Evolutionary conservation across 768 basidiomycete species (phyloP).

Genomic region (Boletus vinaceobasis): DNA sequence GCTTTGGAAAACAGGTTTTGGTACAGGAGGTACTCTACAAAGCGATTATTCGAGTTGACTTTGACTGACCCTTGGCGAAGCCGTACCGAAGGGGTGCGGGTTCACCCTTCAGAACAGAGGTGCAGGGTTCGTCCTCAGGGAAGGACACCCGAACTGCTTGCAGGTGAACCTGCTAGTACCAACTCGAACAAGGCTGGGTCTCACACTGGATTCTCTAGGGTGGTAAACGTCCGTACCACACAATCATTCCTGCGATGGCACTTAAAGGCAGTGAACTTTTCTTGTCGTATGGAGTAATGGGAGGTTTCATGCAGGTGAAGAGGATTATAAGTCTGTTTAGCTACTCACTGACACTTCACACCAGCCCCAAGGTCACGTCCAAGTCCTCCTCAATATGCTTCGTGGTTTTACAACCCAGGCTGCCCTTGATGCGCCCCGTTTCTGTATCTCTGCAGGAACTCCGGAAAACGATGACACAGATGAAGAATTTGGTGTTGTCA

Average conservation of each 20-base stretch:
- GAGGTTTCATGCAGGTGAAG: conserved; percentile 79
- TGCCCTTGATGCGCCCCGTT: conserved; percentile 90
- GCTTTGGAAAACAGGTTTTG: conserved; percentile 58
- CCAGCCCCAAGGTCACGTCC: conserved; percentile 93
- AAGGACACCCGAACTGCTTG: conserved; percentile 83
- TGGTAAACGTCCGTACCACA: conserved; percentile 87
- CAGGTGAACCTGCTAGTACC: conserved; percentile 41
- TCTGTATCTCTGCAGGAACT: conserved; percentile 88
- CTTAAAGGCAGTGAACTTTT: conserved; percentile 78
- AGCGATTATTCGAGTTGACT: not conserved
- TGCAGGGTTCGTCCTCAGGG: conserved; percentile 71
- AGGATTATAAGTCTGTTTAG: not conserved
- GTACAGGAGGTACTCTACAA: conserved; percentile 64
- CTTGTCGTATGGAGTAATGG: conserved; percentile 89
- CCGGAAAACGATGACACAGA: conserved; percentile 54
- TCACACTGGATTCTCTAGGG: conserved; percentile 40
- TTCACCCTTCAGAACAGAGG: conserved; percentile 98
- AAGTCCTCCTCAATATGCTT: conserved; percentile 87
- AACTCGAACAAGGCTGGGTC: not conserved
- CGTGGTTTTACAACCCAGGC: conserved; percentile 86
- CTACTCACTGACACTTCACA: not conserved
- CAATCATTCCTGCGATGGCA: conserved; percentile 90
- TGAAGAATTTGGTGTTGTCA: conserved; percentile 55
- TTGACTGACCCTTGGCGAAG: conserved; percentile 34
- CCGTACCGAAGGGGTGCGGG: conserved; percentile 90